Conservation (phyloP, 176 grass and related monocot genomes). For the Triticum monococcum region DNA sequence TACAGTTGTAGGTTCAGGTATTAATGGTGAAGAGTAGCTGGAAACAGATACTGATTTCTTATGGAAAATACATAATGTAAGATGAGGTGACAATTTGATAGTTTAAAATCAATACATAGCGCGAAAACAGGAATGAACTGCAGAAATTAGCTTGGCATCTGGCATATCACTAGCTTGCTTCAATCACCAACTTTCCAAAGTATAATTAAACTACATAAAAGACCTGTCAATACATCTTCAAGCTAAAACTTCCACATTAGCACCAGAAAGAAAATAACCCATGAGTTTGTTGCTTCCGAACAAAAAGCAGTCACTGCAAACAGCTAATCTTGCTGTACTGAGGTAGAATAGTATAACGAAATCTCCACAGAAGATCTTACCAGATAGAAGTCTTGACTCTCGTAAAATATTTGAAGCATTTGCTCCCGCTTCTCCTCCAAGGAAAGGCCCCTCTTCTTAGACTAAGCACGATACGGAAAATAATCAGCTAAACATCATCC, state of each 20-base stretch:
- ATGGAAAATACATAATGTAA: background rate
- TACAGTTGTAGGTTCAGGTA: background rate
- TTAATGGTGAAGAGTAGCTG: background rate
- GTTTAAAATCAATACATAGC: background rate
- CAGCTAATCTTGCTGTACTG: background rate
- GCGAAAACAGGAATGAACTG: background rate
- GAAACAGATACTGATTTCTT: background rate
- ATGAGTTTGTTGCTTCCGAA: background rate
- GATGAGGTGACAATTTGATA: background rate
- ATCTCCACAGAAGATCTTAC: conserved; percentile 32
- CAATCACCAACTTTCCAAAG: background rate
- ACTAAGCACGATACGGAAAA: conserved; percentile 44
- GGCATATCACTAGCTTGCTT: background rate
- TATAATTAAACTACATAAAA: background rate
- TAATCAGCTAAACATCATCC: background rate
- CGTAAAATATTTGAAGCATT: conserved; percentile 97
- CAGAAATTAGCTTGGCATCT: background rate
- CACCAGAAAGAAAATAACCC: background rate
- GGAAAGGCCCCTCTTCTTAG: conserved; percentile 96
- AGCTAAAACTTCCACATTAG: background rate
- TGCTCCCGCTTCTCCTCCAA: conserved; percentile 96
- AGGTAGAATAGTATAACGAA: background rate
- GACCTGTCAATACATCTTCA: background rate
- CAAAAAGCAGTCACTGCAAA: background rate
- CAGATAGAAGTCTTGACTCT: conserved; percentile 84